phyloP scores from a whole-genome alignment of 1,284 basidiomycete genomes.

The Sanghuangporus weigelae region DNA sequence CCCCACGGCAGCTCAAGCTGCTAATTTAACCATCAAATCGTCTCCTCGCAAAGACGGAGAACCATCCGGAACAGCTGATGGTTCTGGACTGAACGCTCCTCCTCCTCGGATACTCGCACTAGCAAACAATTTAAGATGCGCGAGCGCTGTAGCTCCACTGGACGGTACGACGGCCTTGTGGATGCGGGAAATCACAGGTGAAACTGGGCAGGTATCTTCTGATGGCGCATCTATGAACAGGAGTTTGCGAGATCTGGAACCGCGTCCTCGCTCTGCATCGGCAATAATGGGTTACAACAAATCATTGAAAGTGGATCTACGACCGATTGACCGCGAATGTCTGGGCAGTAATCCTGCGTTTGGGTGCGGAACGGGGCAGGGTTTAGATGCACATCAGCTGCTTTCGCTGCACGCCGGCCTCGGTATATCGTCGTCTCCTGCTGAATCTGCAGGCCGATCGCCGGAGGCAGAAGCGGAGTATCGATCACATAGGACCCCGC shows the following conservation, averaged over 20 bases:
- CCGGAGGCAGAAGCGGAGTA: neutral
- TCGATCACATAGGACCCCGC: neutral
- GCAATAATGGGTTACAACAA: neutral
- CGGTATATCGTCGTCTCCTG: neutral
- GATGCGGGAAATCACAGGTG: slow-evolving; percentile 45
- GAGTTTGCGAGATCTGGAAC: neutral
- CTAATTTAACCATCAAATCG: neutral
- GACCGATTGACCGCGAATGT: slow-evolving; percentile 3
- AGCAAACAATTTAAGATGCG: slow-evolving; percentile 34
- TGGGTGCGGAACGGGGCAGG: neutral
- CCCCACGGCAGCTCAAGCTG: neutral
- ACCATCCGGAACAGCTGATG: neutral
- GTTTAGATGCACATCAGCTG: neutral
- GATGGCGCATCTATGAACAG: neutral
- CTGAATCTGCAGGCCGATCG: neutral
- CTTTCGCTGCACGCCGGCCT: neutral
- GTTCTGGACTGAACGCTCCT: neutral
- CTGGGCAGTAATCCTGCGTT: neutral
- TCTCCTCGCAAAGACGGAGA: too few relatives aligned
- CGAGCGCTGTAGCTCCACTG: slow-evolving; percentile 47
- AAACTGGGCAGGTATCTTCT: neutral
- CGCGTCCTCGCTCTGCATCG: neutral
- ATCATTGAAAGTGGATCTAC: neutral
- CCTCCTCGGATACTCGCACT: slow-evolving; percentile 4
- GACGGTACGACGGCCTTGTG: slow-evolving; percentile 56